A percentile compares a stretch with the other conserved stretches of the same genome.
phyloP scores from a whole-genome alignment of 495 filamentous ascomycete species.

The Amorphotheca resinae region DNA sequence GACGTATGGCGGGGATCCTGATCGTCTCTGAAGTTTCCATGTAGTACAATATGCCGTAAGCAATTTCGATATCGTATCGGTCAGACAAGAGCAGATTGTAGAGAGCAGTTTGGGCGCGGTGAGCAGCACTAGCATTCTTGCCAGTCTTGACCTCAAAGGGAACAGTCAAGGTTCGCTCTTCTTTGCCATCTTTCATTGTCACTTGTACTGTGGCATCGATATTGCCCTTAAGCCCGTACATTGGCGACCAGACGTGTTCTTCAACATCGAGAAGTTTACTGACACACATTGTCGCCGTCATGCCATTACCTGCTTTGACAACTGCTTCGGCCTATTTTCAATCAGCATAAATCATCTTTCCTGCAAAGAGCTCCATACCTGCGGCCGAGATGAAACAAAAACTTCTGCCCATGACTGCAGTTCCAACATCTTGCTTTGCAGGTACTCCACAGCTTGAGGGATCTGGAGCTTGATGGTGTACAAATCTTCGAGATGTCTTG shows the following conservation, averaged over 20 bases:
- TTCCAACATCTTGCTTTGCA: conserved; percentile 65
- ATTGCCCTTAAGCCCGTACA: conserved; percentile 94
- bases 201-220: conserved; percentile 96
- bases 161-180: conserved; percentile 59
- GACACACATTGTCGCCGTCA: conserved; percentile 63
- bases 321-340: conserved; percentile 46
- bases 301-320: conserved; percentile 67
- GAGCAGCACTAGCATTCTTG: conserved; percentile 59
- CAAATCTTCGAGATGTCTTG: conserved; percentile 69
- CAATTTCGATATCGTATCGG: conserved; percentile 84
- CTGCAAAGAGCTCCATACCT: conserved; percentile 33
- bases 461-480: conserved; percentile 70
- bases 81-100: conserved; percentile 91
- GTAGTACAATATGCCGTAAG: conserved; percentile 86
- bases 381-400: conserved; percentile 63
- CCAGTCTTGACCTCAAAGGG: conserved; percentile 95
- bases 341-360: conserved; percentile 10
- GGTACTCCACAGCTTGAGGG: conserved; percentile 56
- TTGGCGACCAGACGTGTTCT: conserved; percentile 94
- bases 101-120: conserved; percentile 86
- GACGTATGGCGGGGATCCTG: conserved; percentile 68
- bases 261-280: conserved; percentile 93
- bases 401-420: conserved; percentile 69
- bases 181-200: conserved; percentile 53
- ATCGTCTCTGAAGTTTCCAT: conserved; percentile 78